phyloP scores from a whole-genome alignment of 23 red algal species.

The Pyropia yezoensis region DNA sequence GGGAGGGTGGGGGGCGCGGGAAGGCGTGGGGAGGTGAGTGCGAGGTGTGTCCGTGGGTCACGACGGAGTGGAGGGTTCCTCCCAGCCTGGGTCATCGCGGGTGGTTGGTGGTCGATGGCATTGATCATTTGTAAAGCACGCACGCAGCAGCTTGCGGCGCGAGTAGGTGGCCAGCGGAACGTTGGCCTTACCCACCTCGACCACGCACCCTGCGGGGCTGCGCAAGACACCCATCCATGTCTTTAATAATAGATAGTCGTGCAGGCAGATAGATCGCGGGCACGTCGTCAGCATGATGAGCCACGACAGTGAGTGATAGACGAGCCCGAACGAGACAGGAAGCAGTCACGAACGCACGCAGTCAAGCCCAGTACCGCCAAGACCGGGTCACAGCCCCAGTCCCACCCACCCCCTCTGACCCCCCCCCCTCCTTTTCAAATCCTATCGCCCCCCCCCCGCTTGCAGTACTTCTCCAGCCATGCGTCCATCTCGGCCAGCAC shows the following conservation, averaged over 20 bases:
- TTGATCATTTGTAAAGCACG: background rate
- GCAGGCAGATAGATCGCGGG: no score
- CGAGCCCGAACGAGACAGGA: background rate
- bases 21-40: slow-evolving; percentile 5
- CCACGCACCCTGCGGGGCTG: no score
- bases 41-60: background rate
- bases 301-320: no score
- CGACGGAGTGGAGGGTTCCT: background rate
- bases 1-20: slow-evolving; percentile 3
- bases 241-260: no score
- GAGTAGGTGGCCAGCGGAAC: background rate
- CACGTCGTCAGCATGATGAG: no score
- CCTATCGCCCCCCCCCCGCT: background rate
- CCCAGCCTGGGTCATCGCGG: background rate
- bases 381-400: background rate
- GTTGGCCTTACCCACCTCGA: background rate
- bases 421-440: background rate
- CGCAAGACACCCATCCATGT: no score
- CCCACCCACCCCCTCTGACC: background rate
- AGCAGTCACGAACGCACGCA: background rate
- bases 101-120: background rate
- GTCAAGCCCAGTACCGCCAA: background rate
- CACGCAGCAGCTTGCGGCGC: background rate
- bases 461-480: slow-evolving; percentile 77
- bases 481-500: slow-evolving; percentile 70